Percentiles rank a stretch among this genome's conserved stretches.
Evolutionary conservation across 306 rosid species (phyloP).

Genomic region (Glycine latifolia): DNA sequence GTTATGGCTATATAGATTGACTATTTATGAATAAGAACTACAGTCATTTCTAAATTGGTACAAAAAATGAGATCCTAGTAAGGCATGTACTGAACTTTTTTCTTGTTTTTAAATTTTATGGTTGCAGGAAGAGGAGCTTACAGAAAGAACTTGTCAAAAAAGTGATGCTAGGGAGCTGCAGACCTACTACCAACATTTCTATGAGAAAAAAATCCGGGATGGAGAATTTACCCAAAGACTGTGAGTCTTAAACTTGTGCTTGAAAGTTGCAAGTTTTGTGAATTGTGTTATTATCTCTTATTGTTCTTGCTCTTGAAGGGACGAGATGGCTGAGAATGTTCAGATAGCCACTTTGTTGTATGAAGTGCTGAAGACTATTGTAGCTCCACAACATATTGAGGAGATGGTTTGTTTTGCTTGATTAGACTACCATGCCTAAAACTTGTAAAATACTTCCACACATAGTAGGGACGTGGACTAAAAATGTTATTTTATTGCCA

Average conservation of each 20-base stretch:
- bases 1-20: constrained; percentile 12
- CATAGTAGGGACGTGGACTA: constrained; percentile 3
- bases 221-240: constrained; percentile 75
- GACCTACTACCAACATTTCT: constrained; percentile 67
- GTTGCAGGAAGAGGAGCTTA: constrained; percentile 70
- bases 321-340: constrained; percentile 84
- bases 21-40: not conserved
- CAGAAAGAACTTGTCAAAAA: constrained; percentile 47
- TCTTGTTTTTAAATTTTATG: not conserved
- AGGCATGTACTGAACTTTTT: too few species aligned
- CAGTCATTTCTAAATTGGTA: constrained; percentile 24
- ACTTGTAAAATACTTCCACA: constrained; percentile 35
- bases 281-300: constrained; percentile 37
- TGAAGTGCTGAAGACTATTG: constrained; percentile 78
- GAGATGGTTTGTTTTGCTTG: constrained; percentile 60
- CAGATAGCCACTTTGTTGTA: constrained; percentile 83
- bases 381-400: constrained; percentile 51
- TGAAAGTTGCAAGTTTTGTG: constrained; percentile 25
- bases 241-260: constrained; percentile 66
- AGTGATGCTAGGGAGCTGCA: constrained; percentile 71
- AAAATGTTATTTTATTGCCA: constrained; percentile 53
- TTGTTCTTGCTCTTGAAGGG: constrained; percentile 65
- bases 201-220: constrained; percentile 62
- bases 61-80: too few species aligned
- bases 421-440: constrained; percentile 35